Conservation (phyloP, 192 early-diverging fungal species). For the Phycomyces blakesleeanus region DNA sequence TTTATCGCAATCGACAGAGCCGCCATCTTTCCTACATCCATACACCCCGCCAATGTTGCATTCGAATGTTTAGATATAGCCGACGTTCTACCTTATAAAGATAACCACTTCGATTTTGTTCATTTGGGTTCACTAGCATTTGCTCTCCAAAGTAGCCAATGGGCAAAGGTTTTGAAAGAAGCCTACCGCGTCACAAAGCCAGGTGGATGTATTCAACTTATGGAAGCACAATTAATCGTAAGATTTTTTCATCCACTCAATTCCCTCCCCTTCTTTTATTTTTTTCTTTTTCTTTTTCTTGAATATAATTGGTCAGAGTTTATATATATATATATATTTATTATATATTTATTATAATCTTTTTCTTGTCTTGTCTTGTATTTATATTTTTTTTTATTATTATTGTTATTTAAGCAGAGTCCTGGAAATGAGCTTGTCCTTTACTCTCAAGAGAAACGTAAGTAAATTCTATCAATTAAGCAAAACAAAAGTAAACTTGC, state of each 20-base stretch:
- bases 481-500: background rate
- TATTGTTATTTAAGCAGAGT: too few species aligned
- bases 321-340: too few species aligned
- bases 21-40: slow-evolving; percentile 16
- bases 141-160: slow-evolving; percentile 12
- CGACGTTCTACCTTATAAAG: slow-evolving; percentile 13
- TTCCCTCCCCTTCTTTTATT: too few species aligned
- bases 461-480: slow-evolving; percentile 2
- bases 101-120: slow-evolving; percentile 30
- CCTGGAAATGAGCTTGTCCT: slow-evolving; percentile 13
- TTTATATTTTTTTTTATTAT: too few species aligned
- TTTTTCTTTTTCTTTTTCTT: too few species aligned
- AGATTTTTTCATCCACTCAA: background rate
- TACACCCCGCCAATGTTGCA: slow-evolving; percentile 20
- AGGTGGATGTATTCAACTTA: slow-evolving; percentile 26
- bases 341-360: too few species aligned
- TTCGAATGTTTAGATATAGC: slow-evolving; percentile 20
- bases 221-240: slow-evolving; percentile 30
- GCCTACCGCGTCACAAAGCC: slow-evolving; percentile 24
- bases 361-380: too few species aligned
- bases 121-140: slow-evolving; percentile 23
- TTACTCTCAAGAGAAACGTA: slow-evolving; percentile 2
- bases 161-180: slow-evolving; percentile 17
- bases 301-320: too few species aligned
- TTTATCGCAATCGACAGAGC: slow-evolving; percentile 12